Conservation (phyloP, 2,329 filamentous ascomycete genomes). For the Claviceps sorghi region DNA sequence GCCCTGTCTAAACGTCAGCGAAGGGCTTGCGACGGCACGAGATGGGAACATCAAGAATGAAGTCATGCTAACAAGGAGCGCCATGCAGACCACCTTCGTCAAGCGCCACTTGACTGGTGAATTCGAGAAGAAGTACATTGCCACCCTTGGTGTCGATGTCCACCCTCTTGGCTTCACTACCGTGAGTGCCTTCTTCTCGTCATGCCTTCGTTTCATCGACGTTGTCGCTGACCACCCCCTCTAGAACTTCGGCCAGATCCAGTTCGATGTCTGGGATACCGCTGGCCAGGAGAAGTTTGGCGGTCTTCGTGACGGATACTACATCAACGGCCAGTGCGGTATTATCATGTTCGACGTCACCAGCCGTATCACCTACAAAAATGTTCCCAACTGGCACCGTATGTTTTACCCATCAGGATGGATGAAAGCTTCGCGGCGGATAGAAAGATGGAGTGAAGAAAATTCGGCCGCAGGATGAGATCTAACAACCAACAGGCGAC, state of each 20-base stretch:
- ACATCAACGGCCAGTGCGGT: constrained; percentile 99
- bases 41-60: background rate
- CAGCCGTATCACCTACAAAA: constrained; percentile 99
- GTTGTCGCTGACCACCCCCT: constrained; percentile 7
- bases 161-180: constrained; percentile 97
- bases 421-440: background rate
- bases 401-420: constrained; percentile 28
- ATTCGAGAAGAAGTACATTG: constrained; percentile 99
- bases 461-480: background rate
- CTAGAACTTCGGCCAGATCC: constrained; percentile 83
- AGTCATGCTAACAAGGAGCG: constrained; percentile 2
- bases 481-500: constrained; percentile 49
- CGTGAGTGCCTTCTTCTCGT: constrained; percentile 45
- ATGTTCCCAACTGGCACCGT: constrained; percentile 99
- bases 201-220: background rate
- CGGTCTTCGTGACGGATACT: constrained; percentile 98
- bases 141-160: constrained; percentile 97
- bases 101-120: constrained; percentile 99
- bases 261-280: constrained; percentile 99
- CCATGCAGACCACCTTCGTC: constrained; percentile 86
- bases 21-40: background rate
- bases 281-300: constrained; percentile 99
- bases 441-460: background rate
- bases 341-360: constrained; percentile 99
- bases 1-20: constrained; percentile 11